Conservation (phyloP, 805 yeast genomes). For the Scheffersomyces amazonensis region DNA sequence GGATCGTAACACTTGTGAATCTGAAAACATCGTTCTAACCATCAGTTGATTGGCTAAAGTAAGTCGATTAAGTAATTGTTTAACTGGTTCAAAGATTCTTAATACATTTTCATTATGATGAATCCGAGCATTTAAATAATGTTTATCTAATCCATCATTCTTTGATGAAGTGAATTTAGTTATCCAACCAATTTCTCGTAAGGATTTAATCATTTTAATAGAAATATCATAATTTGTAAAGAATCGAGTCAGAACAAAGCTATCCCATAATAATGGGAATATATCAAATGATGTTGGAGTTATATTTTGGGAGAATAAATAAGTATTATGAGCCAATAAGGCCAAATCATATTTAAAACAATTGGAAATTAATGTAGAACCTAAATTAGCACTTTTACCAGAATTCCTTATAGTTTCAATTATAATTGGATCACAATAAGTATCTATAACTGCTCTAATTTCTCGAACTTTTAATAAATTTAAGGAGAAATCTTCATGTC, state of each 20-base stretch:
- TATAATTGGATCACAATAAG: slow-evolving; percentile 32
- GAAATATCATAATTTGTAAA: slow-evolving; percentile 5
- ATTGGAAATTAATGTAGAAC: slow-evolving; percentile 35
- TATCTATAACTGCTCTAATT: slow-evolving; percentile 46
- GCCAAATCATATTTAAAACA: slow-evolving; percentile 48
- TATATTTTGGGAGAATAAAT: slow-evolving; percentile 13
- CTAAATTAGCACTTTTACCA: slow-evolving; percentile 9
- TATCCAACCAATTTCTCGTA: slow-evolving; percentile 15
- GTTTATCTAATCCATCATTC: slow-evolving; percentile 13
- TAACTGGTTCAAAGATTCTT: slow-evolving; percentile 16
- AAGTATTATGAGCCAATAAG: slow-evolving; percentile 26
- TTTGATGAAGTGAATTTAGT: slow-evolving; percentile 23
- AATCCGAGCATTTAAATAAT: slow-evolving; percentile 19
- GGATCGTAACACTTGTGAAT: slow-evolving; percentile 48
- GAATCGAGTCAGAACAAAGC: slow-evolving; percentile 8
- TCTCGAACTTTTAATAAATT: slow-evolving; percentile 44
- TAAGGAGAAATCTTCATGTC: slow-evolving; percentile 24
- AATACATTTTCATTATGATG: slow-evolving; percentile 30
- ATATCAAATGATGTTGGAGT: slow-evolving; percentile 29
- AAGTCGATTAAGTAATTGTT: slow-evolving; percentile 26
- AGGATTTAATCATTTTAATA: slow-evolving; percentile 10
- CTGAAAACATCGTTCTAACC: slow-evolving; percentile 19
- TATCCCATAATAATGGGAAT: slow-evolving; percentile 30
- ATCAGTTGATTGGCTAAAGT: slow-evolving; percentile 26
- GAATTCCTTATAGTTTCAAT: slow-evolving; percentile 17